phyloP scores from a whole-genome alignment of 2,329 filamentous ascomycete species.

The Gnomoniopsis sp. region DNA sequence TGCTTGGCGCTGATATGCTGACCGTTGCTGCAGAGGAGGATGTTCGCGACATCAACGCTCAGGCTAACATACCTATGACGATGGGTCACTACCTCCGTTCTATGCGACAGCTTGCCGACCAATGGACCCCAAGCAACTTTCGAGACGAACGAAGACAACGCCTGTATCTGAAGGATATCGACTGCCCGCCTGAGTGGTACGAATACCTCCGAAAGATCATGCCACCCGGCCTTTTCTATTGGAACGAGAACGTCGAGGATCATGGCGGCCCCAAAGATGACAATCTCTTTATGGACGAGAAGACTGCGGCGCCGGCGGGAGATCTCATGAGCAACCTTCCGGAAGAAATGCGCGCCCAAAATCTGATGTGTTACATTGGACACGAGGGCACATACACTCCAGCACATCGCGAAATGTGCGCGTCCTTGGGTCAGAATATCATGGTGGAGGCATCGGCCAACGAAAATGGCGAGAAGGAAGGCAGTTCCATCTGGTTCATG shows the following conservation, averaged over 20 bases:
- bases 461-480: conserved; percentile 72
- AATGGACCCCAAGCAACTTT: conserved; percentile 74
- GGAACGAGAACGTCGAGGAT: conserved; percentile 72
- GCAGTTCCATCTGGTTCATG: conserved; percentile 98
- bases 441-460: conserved; percentile 88
- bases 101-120: conserved; percentile 78
- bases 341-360: conserved; percentile 83
- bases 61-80: conserved; percentile 76
- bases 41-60: conserved; percentile 74
- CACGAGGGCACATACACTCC: conserved; percentile 97
- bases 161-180: conserved; percentile 95
- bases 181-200: conserved; percentile 86
- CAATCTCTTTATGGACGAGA: conserved; percentile 41
- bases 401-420: conserved; percentile 96
- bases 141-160: conserved; percentile 77
- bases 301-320: conserved; percentile 68
- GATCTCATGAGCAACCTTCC: conserved; percentile 95
- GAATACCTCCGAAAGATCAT: conserved; percentile 74
- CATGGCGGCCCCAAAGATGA: conserved; percentile 31
- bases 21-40: conserved; percentile 63
- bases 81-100: conserved; percentile 88
- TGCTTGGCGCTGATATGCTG: conserved; percentile 16
- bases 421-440: conserved; percentile 91
- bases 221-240: conserved; percentile 80
- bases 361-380: conserved; percentile 97